phyloP scores from a whole-genome alignment of 129 eudicot species.

The Rutidosis leptorrhynchoides region DNA sequence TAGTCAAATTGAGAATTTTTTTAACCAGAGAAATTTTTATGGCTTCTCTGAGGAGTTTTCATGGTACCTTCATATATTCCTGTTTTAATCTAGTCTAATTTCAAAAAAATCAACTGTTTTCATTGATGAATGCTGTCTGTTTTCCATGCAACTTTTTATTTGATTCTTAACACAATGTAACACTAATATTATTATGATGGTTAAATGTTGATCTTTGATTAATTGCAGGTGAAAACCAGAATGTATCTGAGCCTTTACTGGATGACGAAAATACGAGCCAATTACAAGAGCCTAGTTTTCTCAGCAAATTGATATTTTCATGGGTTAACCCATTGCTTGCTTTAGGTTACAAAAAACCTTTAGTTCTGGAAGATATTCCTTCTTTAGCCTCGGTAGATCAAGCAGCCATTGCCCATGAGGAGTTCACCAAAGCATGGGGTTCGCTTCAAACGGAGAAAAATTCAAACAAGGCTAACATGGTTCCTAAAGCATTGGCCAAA shows the following conservation, averaged over 20 bases:
- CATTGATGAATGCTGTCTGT: too few relatives aligned
- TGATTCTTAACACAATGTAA: too few relatives aligned
- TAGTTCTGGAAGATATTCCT: constrained; percentile 55
- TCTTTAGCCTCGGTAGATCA: constrained; percentile 44
- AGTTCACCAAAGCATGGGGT: constrained; percentile 43
- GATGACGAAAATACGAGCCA: constrained; percentile 15
- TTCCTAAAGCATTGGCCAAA: constrained; percentile 34
- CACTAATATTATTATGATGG: too few relatives aligned
- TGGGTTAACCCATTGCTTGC: constrained; percentile 57
- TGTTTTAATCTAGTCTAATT: too few relatives aligned
- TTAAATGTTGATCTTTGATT: too few relatives aligned
- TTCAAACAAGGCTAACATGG: constrained; percentile 29
- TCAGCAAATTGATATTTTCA: constrained; percentile 48
- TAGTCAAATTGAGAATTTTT: too few relatives aligned
- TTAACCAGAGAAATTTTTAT: too few relatives aligned
- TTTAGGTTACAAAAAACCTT: constrained; percentile 40
- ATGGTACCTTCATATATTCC: too few relatives aligned
- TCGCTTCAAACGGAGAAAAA: constrained; percentile 31
- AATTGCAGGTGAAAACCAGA: background rate
- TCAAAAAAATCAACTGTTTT: too few relatives aligned
- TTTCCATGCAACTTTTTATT: too few relatives aligned
- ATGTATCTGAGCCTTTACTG: constrained; percentile 38
- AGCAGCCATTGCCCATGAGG: constrained; percentile 38
- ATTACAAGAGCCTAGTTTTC: constrained; percentile 31
- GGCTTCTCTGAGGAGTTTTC: too few relatives aligned